A percentile compares a stretch with the other conserved stretches of the same genome.
These are phyloP conservation scores for Saccharomyces hybrid DNA, from an alignment of 1,139 yeast species.

Conservation along the genomic window DNA sequence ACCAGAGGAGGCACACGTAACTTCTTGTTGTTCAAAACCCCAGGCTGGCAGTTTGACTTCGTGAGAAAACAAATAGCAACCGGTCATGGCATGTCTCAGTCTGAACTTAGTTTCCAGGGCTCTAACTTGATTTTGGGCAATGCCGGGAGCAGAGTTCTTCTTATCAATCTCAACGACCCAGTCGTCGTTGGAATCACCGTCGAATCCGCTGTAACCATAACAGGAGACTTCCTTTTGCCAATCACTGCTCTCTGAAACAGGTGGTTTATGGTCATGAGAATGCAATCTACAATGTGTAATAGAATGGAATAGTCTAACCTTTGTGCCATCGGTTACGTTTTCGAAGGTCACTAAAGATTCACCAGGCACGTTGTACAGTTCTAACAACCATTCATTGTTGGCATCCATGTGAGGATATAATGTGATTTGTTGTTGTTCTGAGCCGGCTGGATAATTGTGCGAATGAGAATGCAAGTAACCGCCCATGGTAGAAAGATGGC, in stretches of 20 bases:
- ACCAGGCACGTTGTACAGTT: constrained; percentile 49
- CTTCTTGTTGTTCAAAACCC: constrained; percentile 97
- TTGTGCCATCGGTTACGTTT: constrained; percentile 67
- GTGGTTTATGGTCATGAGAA: constrained; percentile 93
- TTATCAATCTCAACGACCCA: constrained; percentile 82
- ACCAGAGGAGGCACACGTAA: constrained; percentile 83
- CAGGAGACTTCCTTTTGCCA: constrained; percentile 95
- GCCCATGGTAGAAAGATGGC: constrained; percentile 81
- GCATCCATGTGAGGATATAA: constrained; percentile 85
- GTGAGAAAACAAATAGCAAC: constrained; percentile 83
- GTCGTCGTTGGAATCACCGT: constrained; percentile 94
- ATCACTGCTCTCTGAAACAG: constrained; percentile 76
- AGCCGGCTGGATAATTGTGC: constrained; percentile 80
- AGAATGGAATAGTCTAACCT: constrained; percentile 70
- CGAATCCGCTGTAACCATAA: constrained; percentile 86
- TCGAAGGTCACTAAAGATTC: constrained; percentile 44
- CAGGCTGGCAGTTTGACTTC: constrained; percentile 81
- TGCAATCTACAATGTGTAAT: constrained; percentile 75
- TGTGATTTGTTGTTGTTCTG: constrained; percentile 91
- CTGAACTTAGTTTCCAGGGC: constrained; percentile 82
- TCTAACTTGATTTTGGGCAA: constrained; percentile 55
- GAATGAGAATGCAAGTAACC: constrained; percentile 94
- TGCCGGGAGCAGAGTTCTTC: constrained; percentile 47
- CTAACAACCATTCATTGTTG: constrained; percentile 81
- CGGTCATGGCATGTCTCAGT: constrained; percentile 83